Conservation (phyloP, 2,329 filamentous ascomycete genomes). For the Xylariaceae sp. region DNA sequence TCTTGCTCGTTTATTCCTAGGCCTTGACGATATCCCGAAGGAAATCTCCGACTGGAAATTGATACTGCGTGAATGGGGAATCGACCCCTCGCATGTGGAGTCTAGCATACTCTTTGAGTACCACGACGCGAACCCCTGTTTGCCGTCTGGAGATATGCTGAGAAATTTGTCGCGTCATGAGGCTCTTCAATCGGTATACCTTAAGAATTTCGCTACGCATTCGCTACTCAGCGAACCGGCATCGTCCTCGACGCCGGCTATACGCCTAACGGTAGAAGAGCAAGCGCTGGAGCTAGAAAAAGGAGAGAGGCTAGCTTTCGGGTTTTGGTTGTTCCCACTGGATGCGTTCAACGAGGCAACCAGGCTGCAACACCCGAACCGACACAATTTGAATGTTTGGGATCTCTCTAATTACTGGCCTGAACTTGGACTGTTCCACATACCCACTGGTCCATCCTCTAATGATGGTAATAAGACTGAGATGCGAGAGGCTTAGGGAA, state of each 20-base stretch:
- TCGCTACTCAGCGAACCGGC: not conserved
- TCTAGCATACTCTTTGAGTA: constrained; percentile 8
- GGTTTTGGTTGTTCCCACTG: constrained; percentile 12
- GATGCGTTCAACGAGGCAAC: not conserved
- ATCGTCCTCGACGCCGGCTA: not conserved
- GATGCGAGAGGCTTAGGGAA: not conserved
- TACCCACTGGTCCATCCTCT: not conserved
- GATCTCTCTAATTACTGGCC: constrained; percentile 9
- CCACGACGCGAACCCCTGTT: constrained; percentile 3
- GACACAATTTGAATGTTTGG: not conserved
- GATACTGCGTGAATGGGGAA: constrained; percentile 3
- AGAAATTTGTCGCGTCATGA: not conserved
- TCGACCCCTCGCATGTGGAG: constrained; percentile 5
- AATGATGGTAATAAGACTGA: not conserved
- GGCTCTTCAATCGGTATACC: not conserved
- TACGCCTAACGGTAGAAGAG: not conserved
- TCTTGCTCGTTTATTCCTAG: constrained; percentile 4
- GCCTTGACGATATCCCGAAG: not conserved
- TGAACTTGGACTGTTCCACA: constrained; percentile 7
- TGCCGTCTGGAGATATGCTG: not conserved
- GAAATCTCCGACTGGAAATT: not conserved
- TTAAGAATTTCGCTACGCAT: not conserved
- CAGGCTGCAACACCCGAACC: not conserved
- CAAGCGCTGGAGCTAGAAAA: not conserved
- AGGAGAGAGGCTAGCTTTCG: not conserved